Evolutionary conservation across 2,329 filamentous ascomycete genomes (phyloP), one percentile per base, ranked within the genome.

Genomic region (Cadophora malorum): DNA sequence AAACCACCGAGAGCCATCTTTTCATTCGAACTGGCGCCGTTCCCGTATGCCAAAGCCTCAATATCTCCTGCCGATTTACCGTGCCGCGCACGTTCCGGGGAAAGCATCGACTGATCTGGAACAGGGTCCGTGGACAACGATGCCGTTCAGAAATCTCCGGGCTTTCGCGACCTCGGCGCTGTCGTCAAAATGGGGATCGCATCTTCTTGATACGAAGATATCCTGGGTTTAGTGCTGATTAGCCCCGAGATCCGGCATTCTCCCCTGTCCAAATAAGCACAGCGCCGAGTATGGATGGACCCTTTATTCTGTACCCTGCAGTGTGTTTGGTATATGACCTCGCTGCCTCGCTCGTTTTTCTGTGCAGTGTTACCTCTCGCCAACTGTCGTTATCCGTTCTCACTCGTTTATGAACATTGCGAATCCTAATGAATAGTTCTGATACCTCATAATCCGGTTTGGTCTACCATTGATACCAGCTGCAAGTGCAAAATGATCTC

Each of bases 381-480:
- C 63, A 50, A 38, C 63, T 64, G 52, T 64, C 63, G 63, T 58
- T 65, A 60, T 55, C 21, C 62, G 25, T 23, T 66, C 33, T 55
- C 64, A 55, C 35, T 66, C 56, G 55, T 59, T 66, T 50, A 41
- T 45, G 41, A 38, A 60, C 58, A 23, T 53, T 47, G 50, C 28
- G 45, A 60, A 19, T 50, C 9, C 49, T 53, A 25, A 65, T 65
- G 63, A 35, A 28, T 31, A 60, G 41, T 28, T 58, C 25, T 53
- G 25, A 38, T 65, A 58, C 35, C 25, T 65, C 45, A 23, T 60
- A 60, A 41, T 58, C 21, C 28, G 45, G 52, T 65, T 45, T 14
- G 21, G n/a, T n/a, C 21, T 25, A 53, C 49, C 53, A 41, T 41
- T 60, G 41, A 38, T 53, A 65, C 21, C 55, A 49, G 14, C 12